Evolutionary conservation across 1,284 basidiomycete species (phyloP).

Genomic region (Ustilago lituana): DNA sequence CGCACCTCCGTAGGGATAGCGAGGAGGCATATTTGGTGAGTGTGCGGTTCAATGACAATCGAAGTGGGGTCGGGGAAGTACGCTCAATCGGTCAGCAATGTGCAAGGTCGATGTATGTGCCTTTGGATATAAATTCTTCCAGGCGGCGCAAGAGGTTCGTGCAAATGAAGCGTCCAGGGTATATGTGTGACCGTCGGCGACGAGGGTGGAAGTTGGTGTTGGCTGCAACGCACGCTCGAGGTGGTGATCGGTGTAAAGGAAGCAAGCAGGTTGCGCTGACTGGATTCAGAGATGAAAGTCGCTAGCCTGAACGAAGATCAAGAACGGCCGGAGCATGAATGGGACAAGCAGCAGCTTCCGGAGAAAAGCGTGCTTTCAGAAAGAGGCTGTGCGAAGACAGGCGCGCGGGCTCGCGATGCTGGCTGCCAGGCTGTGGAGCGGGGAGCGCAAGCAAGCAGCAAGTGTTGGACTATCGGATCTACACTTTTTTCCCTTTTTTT

Average conservation of each 20-base stretch:
- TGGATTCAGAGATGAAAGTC: no score
- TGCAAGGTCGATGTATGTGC: not conserved
- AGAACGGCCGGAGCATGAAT: conserved; percentile 1
- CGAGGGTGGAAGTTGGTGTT: not conserved
- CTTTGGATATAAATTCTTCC: no score
- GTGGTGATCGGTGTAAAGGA: no score
- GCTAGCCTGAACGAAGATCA: not conserved
- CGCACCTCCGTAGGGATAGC: conserved; percentile 33
- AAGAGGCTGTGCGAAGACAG: conserved; percentile 10
- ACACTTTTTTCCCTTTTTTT: conserved; percentile 1
- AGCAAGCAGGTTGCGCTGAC: no score
- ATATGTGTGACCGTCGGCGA: not conserved
- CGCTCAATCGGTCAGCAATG: no score
- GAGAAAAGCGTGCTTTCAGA: not conserved
- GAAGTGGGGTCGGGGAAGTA: conserved; percentile 29
- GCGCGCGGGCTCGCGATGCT: not conserved
- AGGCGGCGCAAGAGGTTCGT: not conserved
- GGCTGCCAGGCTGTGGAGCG: not conserved
- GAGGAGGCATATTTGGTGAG: conserved; percentile 28
- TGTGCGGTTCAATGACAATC: conserved; percentile 7
- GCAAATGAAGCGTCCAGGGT: conserved; percentile 3
- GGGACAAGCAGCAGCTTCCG: not conserved
- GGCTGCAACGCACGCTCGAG: no score
- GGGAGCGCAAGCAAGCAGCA: not conserved
- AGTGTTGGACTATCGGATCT: conserved; percentile 21